A percentile compares a stretch with the other conserved stretches of the same genome.
Evolutionary conservation across 169 alveolate genomes (phyloP).

Genomic region (Condylostoma magnum): DNA sequence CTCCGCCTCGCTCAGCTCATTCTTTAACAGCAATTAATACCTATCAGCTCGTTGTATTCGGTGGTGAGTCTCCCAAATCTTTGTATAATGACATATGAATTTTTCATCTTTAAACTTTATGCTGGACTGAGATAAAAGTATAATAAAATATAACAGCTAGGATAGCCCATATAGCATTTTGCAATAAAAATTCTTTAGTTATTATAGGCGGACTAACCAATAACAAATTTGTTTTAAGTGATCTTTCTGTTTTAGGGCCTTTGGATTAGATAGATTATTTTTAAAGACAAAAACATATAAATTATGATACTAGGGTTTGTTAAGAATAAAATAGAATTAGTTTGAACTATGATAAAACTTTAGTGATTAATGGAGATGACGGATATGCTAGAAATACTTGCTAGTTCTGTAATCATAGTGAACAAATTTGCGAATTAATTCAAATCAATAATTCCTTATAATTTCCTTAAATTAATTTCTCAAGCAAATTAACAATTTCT

Average conservation of each 20-base stretch:
- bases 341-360: too few species aligned
- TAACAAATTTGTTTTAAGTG: conserved; percentile 5
- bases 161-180: conserved; percentile 3
- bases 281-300: too few species aligned
- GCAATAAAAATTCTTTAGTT: conserved; percentile 16
- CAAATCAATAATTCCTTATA: too few species aligned
- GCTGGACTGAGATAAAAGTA: conserved; percentile 11
- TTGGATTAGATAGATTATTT: too few species aligned
- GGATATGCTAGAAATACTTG: too few species aligned
- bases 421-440: too few species aligned
- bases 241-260: conserved; percentile 5
- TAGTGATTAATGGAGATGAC: too few species aligned
- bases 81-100: conserved; percentile 11
- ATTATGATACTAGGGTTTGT: too few species aligned
- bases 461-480: too few species aligned
- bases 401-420: too few species aligned
- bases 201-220: conserved; percentile 23
- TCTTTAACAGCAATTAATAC: neutral
- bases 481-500: too few species aligned
- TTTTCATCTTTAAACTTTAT: neutral
- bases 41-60: neutral
- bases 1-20: conserved; percentile 5
- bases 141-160: neutral
- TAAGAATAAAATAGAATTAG: too few species aligned
- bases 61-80: conserved; percentile 7